Conservation (phyloP, 441 rosid genomes). For the Jatropha podagrica region DNA sequence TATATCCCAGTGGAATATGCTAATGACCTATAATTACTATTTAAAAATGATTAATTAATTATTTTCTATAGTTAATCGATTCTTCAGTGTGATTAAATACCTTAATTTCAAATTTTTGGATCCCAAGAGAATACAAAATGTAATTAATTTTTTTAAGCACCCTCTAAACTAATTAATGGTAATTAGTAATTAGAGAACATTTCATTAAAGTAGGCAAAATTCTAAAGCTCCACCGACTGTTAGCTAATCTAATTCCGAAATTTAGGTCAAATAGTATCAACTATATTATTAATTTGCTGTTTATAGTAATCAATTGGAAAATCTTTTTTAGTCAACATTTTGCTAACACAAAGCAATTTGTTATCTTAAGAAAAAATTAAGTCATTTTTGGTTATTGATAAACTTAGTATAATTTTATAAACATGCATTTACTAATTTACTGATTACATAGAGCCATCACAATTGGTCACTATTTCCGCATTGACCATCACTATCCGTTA, state of each 20-base stretch:
- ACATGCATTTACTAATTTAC: too few species aligned
- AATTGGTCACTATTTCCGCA: too few species aligned
- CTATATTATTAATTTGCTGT: too few species aligned
- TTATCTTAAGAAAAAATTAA: too few species aligned
- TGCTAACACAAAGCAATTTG: neutral
- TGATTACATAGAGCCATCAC: too few species aligned
- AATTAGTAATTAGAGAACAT: neutral
- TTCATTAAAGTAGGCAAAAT: neutral
- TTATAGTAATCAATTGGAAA: too few species aligned
- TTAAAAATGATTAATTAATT: neutral
- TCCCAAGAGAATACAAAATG: neutral
- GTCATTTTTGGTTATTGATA: too few species aligned
- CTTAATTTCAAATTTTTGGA: neutral
- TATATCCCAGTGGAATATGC: neutral
- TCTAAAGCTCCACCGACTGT: conserved; percentile 8
- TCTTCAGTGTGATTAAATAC: neutral
- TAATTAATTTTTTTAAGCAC: neutral
- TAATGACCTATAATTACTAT: conserved; percentile 5
- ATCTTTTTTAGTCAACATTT: neutral
- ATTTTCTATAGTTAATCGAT: neutral
- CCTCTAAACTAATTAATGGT: neutral
- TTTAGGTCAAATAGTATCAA: too few species aligned
- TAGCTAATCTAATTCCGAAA: conserved; percentile 15
- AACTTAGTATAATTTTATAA: too few species aligned
- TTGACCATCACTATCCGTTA: too few species aligned